These are phyloP conservation scores for Fibroporia radiculosa DNA, from an alignment of 768 basidiomycete species.

Conservation along the genomic window DNA sequence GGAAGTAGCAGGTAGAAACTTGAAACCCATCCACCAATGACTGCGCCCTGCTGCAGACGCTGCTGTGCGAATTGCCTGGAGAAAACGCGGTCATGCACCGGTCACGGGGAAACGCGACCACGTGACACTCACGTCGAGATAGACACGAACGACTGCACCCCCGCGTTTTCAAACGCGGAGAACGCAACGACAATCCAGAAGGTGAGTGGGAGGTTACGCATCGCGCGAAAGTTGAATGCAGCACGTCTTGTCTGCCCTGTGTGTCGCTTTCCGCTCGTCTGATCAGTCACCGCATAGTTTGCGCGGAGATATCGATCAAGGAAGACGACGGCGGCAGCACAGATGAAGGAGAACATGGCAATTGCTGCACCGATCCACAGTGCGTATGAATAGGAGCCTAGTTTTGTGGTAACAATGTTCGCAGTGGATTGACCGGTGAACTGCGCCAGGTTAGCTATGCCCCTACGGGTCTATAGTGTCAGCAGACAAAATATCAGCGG, in stretches of 20 bases:
- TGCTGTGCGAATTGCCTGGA: constrained; percentile 35
- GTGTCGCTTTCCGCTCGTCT: constrained; percentile 26
- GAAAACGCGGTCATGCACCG: not conserved
- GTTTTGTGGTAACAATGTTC: constrained; percentile 31
- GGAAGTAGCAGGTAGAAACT: constrained; percentile 36
- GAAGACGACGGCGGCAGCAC: constrained; percentile 28
- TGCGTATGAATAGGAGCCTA: constrained; percentile 33
- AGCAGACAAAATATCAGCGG: not conserved
- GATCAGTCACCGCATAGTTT: constrained; percentile 29
- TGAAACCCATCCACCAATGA: constrained; percentile 38
- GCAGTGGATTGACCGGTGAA: constrained; percentile 34
- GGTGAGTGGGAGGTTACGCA: constrained; percentile 28
- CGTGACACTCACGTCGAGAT: constrained; percentile 31
- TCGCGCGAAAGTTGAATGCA: constrained; percentile 25
- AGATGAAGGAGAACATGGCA: constrained; percentile 30
- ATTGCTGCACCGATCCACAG: constrained; percentile 35
- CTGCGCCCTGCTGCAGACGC: constrained; percentile 32
- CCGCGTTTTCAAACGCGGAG: constrained; percentile 34
- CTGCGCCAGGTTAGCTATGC: constrained; percentile 33
- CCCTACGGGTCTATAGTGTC: constrained; percentile 15
- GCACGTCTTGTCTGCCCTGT: constrained; percentile 14
- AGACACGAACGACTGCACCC: constrained; percentile 35
- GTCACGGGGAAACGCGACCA: not conserved
- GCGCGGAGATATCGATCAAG: constrained; percentile 30
- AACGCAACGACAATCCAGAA: constrained; percentile 37